phyloP scores from a whole-genome alignment of 495 filamentous ascomycete species.

The Pseudomonodictys pantanalensis region DNA sequence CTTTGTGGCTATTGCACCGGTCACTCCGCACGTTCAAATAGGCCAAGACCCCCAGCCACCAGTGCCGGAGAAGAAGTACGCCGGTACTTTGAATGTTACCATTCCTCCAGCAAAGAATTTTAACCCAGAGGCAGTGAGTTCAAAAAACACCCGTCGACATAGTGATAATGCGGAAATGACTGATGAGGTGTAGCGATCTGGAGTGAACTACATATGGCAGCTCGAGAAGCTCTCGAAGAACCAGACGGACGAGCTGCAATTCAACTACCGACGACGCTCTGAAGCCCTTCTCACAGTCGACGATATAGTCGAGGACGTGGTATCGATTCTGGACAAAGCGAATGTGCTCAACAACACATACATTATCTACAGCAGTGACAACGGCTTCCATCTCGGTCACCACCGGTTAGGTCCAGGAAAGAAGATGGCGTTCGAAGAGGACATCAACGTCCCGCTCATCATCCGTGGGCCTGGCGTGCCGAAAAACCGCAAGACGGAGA shows the following conservation, averaged over 20 bases:
- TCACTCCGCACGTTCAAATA: conserved; percentile 6
- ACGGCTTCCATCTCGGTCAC: conserved; percentile 23
- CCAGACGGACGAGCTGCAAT: background rate
- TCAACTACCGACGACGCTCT: background rate
- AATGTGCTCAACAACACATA: conserved; percentile 23
- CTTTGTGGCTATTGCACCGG: conserved; percentile 7
- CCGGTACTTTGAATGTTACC: background rate
- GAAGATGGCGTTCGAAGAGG: conserved; percentile 9
- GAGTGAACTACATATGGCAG: background rate
- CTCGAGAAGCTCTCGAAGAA: background rate
- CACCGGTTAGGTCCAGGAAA: conserved; percentile 15
- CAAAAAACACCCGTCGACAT: too few relatives aligned
- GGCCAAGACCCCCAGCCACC: background rate
- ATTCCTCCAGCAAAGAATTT: conserved; percentile 1
- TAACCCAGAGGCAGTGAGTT: background rate
- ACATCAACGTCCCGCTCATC: conserved; percentile 19
- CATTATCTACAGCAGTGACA: conserved; percentile 18
- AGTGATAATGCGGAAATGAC: background rate
- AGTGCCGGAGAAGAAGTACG: conserved; percentile 2
- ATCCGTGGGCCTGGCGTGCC: conserved; percentile 1
- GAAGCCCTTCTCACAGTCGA: conserved; percentile 18
- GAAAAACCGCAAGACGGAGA: background rate
- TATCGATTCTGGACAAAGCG: conserved; percentile 10
- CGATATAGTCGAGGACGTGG: conserved; percentile 11
- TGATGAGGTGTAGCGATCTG: background rate